These are phyloP conservation scores for Luzula sylvatica DNA, from an alignment of 176 grass and related monocot genomes.

Conservation along the genomic window DNA sequence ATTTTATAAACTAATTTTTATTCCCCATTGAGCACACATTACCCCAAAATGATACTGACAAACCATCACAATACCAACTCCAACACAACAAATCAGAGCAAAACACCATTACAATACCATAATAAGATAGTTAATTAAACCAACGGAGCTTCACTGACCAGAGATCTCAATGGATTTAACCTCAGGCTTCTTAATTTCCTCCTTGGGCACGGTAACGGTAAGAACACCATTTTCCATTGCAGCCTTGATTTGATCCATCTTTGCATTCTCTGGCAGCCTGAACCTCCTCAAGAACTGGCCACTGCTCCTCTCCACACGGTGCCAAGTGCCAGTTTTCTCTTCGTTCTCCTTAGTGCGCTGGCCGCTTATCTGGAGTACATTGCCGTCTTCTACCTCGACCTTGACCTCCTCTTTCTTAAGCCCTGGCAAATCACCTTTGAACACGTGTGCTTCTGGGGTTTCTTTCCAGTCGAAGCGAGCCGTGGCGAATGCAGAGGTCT, in stretches of 20 bases:
- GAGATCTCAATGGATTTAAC: slow-evolving; percentile 6
- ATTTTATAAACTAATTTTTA: too few species aligned
- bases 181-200: slow-evolving; percentile 1
- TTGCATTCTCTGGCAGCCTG: slow-evolving; percentile 10
- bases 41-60: too few species aligned
- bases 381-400: slow-evolving; percentile 12
- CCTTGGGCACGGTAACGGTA: slow-evolving; percentile 11
- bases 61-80: too few species aligned
- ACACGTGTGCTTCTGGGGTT: background rate
- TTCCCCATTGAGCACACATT: too few species aligned
- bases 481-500: background rate
- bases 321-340: slow-evolving; percentile 1
- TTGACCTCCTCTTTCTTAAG: slow-evolving; percentile 10
- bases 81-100: too few species aligned
- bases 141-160: background rate
- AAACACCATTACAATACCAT: too few species aligned
- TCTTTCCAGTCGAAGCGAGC: slow-evolving; percentile 12
- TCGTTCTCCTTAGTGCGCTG: background rate
- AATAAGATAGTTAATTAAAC: too few species aligned
- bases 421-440: slow-evolving; percentile 8
- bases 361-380: slow-evolving; percentile 4
- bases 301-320: background rate
- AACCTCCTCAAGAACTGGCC: slow-evolving; percentile 15
- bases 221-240: slow-evolving; percentile 10
- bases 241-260: slow-evolving; percentile 11